Base-by-base conservation (phyloP, 495 filamentous ascomycete genomes). In the Coniosporium apollinis region DNA sequence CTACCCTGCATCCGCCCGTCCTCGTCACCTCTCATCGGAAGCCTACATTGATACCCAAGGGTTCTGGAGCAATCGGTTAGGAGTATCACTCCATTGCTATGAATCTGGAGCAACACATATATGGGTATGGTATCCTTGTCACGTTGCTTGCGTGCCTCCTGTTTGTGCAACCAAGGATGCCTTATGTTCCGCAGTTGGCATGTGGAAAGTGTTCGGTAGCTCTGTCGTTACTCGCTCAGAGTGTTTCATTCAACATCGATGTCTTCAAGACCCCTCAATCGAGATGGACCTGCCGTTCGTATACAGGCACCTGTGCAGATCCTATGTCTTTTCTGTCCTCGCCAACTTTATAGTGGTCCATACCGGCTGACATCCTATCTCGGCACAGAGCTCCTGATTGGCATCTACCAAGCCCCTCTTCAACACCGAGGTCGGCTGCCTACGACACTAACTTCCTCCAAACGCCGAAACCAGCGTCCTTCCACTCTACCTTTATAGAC, bases 401-500 rank as follows among this genome's bases (percentile, higher is more conserved):
- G 54, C 49, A 47, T 29, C 45, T 59, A 38, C 56, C 56, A 17
- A 59, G 56, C 38, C 56, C 56, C 13, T 47, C 43, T 8, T 48
- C 49, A 35, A 57, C 56, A 9, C 56, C 56, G 2, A 54, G 47
- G 21, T 44, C 44, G 20, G 39, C 39, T 37, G 33, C 45, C 26
- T 28, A 17, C 15, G 34, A 30, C 24, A 36, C 29, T 32, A 45
- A 46, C 34, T 41, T 35, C 22, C 40, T 37, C 21, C 49, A 49
- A 21, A 59, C 56, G 5, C 56, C 56, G 8, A 59, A 52, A 36
- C 33, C 44, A 5, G 45, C 47, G 17, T 33, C 28, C 22, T 45
- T 39, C 37, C 52, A 51, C 7, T 44, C 49, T n/a, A 44, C 55
- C 32, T 59, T 59, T 28, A 48, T 54, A 22, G 56, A 59, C 47